Evolutionary conservation across 306 rosid species (phyloP).

Genomic region (Dalbergia oliveri): DNA sequence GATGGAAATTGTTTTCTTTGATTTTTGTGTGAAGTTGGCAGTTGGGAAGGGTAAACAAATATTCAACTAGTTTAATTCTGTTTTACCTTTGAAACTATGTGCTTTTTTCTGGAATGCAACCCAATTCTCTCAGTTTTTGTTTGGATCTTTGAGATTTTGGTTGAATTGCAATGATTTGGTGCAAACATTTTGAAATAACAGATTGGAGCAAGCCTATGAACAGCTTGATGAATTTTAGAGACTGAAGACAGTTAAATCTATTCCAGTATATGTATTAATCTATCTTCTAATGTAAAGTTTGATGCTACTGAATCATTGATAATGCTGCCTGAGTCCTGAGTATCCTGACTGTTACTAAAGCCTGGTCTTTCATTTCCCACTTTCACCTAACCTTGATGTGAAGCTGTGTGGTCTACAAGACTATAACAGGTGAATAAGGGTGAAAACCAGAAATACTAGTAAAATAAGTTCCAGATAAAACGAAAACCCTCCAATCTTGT

Average conservation of each 20-base stretch:
- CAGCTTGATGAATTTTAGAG: not conserved
- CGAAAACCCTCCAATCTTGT: too few relatives aligned
- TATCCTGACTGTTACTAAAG: too few relatives aligned
- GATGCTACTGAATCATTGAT: constrained; percentile 13
- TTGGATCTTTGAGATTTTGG: constrained; percentile 24
- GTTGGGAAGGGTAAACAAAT: constrained; percentile 10
- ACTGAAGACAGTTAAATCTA: not conserved
- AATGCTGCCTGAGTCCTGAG: not conserved
- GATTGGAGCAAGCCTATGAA: constrained; percentile 6
- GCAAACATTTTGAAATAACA: not conserved
- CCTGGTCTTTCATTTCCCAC: too few relatives aligned
- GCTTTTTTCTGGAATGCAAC: constrained; percentile 8
- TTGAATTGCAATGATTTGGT: constrained; percentile 26
- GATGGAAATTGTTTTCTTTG: constrained; percentile 38
- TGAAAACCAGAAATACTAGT: too few relatives aligned
- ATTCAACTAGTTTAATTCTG: not conserved
- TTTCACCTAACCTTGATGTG: too few relatives aligned
- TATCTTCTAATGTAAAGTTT: not conserved
- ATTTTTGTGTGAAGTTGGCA: constrained; percentile 17
- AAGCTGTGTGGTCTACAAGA: too few relatives aligned
- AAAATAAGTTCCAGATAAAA: too few relatives aligned
- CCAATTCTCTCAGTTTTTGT: not conserved
- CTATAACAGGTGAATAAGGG: too few relatives aligned
- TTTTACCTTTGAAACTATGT: not conserved
- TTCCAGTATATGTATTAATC: not conserved